phyloP scores from a whole-genome alignment of 495 filamentous ascomycete genomes.

The Rhypophila decipiens region DNA sequence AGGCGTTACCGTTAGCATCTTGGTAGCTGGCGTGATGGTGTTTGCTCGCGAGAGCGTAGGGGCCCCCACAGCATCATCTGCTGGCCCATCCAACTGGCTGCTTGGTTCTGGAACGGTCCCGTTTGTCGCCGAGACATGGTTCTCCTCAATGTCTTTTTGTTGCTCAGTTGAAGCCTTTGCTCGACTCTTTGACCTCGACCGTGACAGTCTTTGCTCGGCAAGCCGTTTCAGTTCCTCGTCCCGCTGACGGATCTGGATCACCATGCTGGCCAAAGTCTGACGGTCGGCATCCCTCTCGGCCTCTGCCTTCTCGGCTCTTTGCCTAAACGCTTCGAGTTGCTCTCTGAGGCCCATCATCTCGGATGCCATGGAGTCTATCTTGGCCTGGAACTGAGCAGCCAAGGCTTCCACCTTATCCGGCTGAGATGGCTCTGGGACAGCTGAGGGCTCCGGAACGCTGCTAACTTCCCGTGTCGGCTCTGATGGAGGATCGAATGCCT shows the following conservation, averaged over 20 bases:
- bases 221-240: constrained; percentile 43
- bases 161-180: too few species aligned
- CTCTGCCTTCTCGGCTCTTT: constrained; percentile 74
- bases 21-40: constrained; percentile 35
- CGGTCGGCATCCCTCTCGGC: constrained; percentile 59
- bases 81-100: constrained; percentile 7
- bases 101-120: constrained; percentile 8
- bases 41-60: constrained; percentile 32
- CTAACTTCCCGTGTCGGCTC: constrained; percentile 19
- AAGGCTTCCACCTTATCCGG: constrained; percentile 37
- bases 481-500: constrained; percentile 32
- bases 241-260: constrained; percentile 67
- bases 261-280: constrained; percentile 80
- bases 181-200: constrained; percentile 14
- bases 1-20: constrained; percentile 14
- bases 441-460: constrained; percentile 12
- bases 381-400: constrained; percentile 55
- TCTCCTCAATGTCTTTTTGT: neutral
- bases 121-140: constrained; percentile 8
- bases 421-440: constrained; percentile 28
- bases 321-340: constrained; percentile 70
- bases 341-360: constrained; percentile 80
- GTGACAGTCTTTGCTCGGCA: constrained; percentile 20
- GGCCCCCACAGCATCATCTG: constrained; percentile 14
- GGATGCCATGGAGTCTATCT: constrained; percentile 69